Conservation (phyloP, 768 basidiomycete genomes). For the Scleroderma bovista region DNA sequence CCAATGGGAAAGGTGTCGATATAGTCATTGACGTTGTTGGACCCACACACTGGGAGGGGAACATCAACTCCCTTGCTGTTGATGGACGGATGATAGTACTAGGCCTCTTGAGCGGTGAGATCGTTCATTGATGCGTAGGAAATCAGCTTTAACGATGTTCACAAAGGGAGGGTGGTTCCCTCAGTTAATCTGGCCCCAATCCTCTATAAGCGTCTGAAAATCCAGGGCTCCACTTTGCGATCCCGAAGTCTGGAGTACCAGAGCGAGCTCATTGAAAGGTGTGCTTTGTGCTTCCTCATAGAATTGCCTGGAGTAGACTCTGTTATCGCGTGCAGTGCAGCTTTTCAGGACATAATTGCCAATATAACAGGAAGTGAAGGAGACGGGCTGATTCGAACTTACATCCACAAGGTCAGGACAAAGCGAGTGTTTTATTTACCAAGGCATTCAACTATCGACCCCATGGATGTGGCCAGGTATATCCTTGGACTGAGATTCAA, state of each 20-base stretch:
- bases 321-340: conserved; percentile 14
- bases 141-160: conserved; percentile 9
- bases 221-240: conserved; percentile 85
- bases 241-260: conserved; percentile 75
- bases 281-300: conserved; percentile 11
- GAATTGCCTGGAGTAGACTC: background rate
- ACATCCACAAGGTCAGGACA: conserved; percentile 66
- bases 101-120: conserved; percentile 58
- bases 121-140: conserved; percentile 11
- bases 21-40: conserved; percentile 85
- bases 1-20: conserved; percentile 68
- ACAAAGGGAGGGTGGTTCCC: conserved; percentile 46
- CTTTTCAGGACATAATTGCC: conserved; percentile 53
- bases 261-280: conserved; percentile 60
- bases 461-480: conserved; percentile 45
- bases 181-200: conserved; percentile 58
- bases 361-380: conserved; percentile 56
- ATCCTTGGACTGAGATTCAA: conserved; percentile 73
- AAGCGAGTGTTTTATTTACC: conserved; percentile 6
- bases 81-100: conserved; percentile 76
- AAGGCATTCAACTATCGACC: conserved; percentile 9
- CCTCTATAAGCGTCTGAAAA: conserved; percentile 77
- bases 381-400: conserved; percentile 58
- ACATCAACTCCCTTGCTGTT: conserved; percentile 60
- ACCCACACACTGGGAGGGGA: conserved; percentile 65